phyloP scores from a whole-genome alignment of 2,329 filamentous ascomycete species.

The Diplodia scrobiculata region DNA sequence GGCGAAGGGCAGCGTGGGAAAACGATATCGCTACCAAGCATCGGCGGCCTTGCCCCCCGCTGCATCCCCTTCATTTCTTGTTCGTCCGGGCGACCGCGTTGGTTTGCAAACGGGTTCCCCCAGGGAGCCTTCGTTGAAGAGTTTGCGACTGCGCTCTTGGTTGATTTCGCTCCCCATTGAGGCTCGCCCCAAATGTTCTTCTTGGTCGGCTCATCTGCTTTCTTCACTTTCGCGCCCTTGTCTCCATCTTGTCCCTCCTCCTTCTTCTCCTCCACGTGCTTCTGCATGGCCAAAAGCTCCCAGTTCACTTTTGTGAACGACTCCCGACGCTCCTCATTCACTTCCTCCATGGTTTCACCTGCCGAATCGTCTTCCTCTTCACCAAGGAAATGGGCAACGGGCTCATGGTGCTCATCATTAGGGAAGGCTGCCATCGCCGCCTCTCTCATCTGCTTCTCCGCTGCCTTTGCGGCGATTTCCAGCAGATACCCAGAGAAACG shows the following conservation, averaged over 20 bases:
- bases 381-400: conserved; percentile 70
- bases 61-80: conserved; percentile 57
- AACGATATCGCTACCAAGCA: conserved; percentile 78
- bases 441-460: conserved; percentile 77
- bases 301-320: conserved; percentile 67
- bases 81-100: conserved; percentile 38
- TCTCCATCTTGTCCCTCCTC: conserved; percentile 34
- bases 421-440: conserved; percentile 75
- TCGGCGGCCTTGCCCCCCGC: conserved; percentile 70
- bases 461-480: conserved; percentile 75
- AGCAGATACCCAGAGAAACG: conserved; percentile 75
- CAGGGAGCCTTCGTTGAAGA: conserved; percentile 39
- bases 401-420: conserved; percentile 68
- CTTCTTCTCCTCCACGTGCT: conserved; percentile 65
- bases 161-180: conserved; percentile 29
- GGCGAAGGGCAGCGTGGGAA: conserved; percentile 84
- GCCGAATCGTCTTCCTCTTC: conserved; percentile 54
- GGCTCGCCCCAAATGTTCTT: conserved; percentile 46
- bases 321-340: conserved; percentile 51
- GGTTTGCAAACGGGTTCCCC: conserved; percentile 43
- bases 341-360: conserved; percentile 54
- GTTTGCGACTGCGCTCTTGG: conserved; percentile 17
- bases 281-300: conserved; percentile 79
- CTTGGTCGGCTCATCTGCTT: conserved; percentile 30
- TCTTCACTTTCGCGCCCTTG: conserved; percentile 42